Percentiles rank a stretch among this genome's conserved stretches.
These are phyloP conservation scores for Metschnikowia borealis DNA, from an alignment of 805 yeast genomes.

Conservation along the genomic window DNA sequence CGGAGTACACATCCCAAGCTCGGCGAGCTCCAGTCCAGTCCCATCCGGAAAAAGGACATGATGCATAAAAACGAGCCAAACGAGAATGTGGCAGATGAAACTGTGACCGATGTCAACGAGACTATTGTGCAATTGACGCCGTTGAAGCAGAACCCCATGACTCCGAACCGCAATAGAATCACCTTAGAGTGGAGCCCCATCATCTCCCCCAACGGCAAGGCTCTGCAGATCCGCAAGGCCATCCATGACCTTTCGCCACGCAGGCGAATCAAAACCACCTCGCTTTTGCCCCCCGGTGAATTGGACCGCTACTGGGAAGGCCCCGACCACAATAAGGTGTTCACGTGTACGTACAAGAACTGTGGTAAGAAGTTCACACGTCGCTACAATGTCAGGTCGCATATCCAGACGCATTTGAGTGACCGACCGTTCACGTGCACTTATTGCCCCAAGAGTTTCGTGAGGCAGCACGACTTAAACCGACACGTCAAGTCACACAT, in stretches of 20 bases:
- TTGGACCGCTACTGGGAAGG: conserved; percentile 81
- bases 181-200: conserved; percentile 44
- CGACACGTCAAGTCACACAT: conserved; percentile 87
- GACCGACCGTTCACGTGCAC: conserved; percentile 88
- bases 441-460: conserved; percentile 80
- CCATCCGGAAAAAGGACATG: conserved; percentile 25
- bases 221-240: conserved; percentile 16
- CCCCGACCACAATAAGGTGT: conserved; percentile 67
- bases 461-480: conserved; percentile 89
- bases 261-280: conserved; percentile 49
- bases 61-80: neutral
- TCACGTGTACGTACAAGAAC: conserved; percentile 66
- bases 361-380: conserved; percentile 86
- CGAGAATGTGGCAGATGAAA: conserved; percentile 26
- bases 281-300: conserved; percentile 84
- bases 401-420: conserved; percentile 92
- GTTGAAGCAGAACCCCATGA: conserved; percentile 31
- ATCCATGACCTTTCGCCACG: conserved; percentile 46
- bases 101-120: conserved; percentile 34
- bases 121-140: conserved; percentile 41
- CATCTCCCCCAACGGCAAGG: conserved; percentile 34
- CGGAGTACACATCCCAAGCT: neutral
- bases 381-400: conserved; percentile 89
- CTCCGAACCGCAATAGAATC: conserved; percentile 33
- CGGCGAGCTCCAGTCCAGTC: conserved; percentile 16